Percentiles rank a stretch among this genome's conserved stretches.
Conservation (phyloP, 1,139 yeast species). For the Geotrichum reessii region DNA sequence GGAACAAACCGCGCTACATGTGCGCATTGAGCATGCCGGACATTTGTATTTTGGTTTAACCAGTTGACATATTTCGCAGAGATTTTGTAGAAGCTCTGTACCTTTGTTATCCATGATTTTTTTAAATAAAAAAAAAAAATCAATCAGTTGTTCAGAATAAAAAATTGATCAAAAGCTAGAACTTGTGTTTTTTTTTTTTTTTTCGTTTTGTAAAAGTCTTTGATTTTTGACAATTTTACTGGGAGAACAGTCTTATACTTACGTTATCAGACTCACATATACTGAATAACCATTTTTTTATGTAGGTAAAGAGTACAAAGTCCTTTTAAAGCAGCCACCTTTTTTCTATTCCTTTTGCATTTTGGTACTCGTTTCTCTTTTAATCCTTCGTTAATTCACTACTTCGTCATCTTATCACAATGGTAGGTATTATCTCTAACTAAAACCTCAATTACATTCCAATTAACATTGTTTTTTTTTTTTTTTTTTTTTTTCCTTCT, state of each 20-base stretch:
- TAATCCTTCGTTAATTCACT: neutral
- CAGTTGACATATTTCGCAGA: slow-evolving; percentile 22
- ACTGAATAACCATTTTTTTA: neutral
- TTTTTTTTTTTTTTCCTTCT: neutral
- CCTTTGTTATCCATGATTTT: neutral
- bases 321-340: slow-evolving; percentile 12
- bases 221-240: too few species aligned
- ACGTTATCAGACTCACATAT: neutral
- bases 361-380: neutral
- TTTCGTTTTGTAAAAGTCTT: too few species aligned
- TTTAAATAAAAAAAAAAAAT: too few species aligned
- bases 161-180: neutral
- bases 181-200: too few species aligned
- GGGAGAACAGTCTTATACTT: neutral
- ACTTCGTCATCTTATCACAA: slow-evolving; percentile 1
- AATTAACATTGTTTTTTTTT: neutral
- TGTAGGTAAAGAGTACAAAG: neutral
- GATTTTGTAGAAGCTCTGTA: slow-evolving; percentile 3
- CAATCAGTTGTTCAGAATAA: too few species aligned
- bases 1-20: slow-evolving; percentile 72
- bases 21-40: slow-evolving; percentile 64
- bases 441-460: neutral
- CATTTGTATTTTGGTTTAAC: slow-evolving; percentile 60
- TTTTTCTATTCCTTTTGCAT: neutral
- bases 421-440: slow-evolving; percentile 6